Conservation (phyloP, 1,139 yeast species). For the Geotrichum australiense region DNA sequence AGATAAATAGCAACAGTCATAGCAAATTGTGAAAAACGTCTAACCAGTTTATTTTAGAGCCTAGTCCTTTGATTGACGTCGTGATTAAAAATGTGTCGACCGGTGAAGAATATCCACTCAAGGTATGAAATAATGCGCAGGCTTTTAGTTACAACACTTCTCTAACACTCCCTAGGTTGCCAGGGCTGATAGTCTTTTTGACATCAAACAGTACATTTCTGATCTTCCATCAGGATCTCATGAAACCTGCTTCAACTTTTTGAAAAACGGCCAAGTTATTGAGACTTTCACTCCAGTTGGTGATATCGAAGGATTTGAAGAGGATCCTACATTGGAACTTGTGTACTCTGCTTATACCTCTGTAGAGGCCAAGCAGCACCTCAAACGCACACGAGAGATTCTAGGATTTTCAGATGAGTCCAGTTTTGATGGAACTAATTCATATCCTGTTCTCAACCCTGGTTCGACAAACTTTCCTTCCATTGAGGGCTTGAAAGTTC, state of each 20-base stretch:
- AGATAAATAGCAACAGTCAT: too few relatives aligned
- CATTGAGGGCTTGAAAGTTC: slow-evolving; percentile 27
- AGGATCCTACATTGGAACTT: slow-evolving; percentile 33
- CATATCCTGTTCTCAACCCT: slow-evolving; percentile 28
- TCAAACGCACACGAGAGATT: slow-evolving; percentile 42
- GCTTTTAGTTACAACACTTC: neutral
- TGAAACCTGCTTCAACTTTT: slow-evolving; percentile 50
- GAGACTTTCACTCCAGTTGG: slow-evolving; percentile 28
- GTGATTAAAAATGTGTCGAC: slow-evolving; percentile 10
- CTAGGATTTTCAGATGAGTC: slow-evolving; percentile 36
- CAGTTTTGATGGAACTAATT: slow-evolving; percentile 28
- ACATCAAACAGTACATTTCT: slow-evolving; percentile 52
- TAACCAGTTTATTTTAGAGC: too few relatives aligned
- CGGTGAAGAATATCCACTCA: slow-evolving; percentile 6
- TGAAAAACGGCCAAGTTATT: slow-evolving; percentile 36
- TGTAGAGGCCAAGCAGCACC: slow-evolving; percentile 42
- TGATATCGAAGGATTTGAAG: slow-evolving; percentile 26
- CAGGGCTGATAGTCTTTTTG: slow-evolving; percentile 45
- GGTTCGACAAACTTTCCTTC: slow-evolving; percentile 39
- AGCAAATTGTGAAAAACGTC: too few relatives aligned
- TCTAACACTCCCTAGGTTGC: slow-evolving; percentile 10
- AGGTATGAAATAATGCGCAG: slow-evolving; percentile 5
- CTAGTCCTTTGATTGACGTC: slow-evolving; percentile 8
- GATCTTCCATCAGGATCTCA: slow-evolving; percentile 51
- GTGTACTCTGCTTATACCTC: slow-evolving; percentile 43